Evolutionary conservation across 306 rosid genomes (phyloP).

Genomic region (Carpinus fangiana): DNA sequence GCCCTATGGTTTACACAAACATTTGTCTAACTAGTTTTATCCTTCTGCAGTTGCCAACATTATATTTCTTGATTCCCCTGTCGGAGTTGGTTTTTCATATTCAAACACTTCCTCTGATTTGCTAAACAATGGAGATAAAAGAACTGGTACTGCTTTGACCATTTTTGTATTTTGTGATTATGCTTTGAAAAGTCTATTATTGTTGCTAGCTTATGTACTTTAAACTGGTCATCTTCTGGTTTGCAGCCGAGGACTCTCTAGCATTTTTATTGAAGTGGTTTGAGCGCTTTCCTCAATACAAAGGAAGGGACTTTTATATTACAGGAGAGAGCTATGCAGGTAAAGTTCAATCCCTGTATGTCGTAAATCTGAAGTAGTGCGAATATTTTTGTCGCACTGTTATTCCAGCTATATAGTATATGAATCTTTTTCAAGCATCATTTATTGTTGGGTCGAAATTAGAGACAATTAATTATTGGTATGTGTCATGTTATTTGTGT

Average conservation of each 20-base stretch:
- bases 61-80: constrained; percentile 82
- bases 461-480: neutral
- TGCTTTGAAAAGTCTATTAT: constrained; percentile 7
- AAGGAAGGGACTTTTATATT: constrained; percentile 62
- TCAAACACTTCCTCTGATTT: constrained; percentile 72
- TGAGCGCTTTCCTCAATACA: constrained; percentile 79
- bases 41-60: constrained; percentile 72
- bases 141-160: constrained; percentile 52
- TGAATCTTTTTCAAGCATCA: neutral
- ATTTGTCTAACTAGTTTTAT: constrained; percentile 22
- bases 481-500: neutral
- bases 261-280: constrained; percentile 73
- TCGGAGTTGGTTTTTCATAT: constrained; percentile 95
- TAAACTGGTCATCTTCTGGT: constrained; percentile 13
- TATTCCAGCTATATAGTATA: neutral
- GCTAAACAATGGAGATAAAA: constrained; percentile 66
- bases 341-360: constrained; percentile 25
- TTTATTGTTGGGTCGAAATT: neutral
- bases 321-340: constrained; percentile 95
- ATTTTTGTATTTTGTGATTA: constrained; percentile 12
- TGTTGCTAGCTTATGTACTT: constrained; percentile 15
- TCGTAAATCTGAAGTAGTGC: neutral
- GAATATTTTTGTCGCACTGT: neutral
- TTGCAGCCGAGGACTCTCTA: constrained; percentile 71
- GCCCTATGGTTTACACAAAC: neutral